phyloP scores from a whole-genome alignment of 148 eudicot species.

The Limonium bicolor region DNA sequence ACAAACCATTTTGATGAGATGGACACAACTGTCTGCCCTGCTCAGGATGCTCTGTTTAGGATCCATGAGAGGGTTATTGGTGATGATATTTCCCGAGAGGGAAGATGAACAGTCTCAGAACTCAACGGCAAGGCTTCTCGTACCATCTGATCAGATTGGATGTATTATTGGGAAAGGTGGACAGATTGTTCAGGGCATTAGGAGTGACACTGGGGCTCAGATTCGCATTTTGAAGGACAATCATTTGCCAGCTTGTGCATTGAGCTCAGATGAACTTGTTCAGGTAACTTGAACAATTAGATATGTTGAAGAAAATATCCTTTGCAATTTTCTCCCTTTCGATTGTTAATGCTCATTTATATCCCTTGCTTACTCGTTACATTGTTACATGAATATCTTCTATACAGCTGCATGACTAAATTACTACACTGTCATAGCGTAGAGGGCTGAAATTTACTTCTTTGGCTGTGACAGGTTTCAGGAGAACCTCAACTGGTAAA shows the following conservation, averaged over 20 bases:
- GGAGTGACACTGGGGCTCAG: conserved; percentile 87
- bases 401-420: no score
- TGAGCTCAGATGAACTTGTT: conserved; percentile 81
- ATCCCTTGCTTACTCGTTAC: no score
- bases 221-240: conserved; percentile 83
- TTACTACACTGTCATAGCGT: no score
- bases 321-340: no score
- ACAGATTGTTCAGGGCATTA: conserved; percentile 69
- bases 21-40: conserved; percentile 63
- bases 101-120: conserved; percentile 40
- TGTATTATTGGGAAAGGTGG: conserved; percentile 98
- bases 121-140: conserved; percentile 66
- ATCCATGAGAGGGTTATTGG: conserved; percentile 81
- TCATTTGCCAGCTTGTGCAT: conserved; percentile 85
- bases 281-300: conserved; percentile 61
- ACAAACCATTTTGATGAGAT: conserved; percentile 49
- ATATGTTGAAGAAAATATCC: no score
- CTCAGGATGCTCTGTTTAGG: conserved; percentile 85
- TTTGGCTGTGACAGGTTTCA: conserved; percentile 37
- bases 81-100: conserved; percentile 45
- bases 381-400: no score
- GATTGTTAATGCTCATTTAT: no score
- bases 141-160: conserved; percentile 95
- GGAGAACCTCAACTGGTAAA: conserved; percentile 66
- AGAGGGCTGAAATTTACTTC: no score